Evolutionary conservation across 2,329 filamentous ascomycete species (phyloP), one percentile per base, ranked within the genome.

Genomic region (Fusarium tuaranense): DNA sequence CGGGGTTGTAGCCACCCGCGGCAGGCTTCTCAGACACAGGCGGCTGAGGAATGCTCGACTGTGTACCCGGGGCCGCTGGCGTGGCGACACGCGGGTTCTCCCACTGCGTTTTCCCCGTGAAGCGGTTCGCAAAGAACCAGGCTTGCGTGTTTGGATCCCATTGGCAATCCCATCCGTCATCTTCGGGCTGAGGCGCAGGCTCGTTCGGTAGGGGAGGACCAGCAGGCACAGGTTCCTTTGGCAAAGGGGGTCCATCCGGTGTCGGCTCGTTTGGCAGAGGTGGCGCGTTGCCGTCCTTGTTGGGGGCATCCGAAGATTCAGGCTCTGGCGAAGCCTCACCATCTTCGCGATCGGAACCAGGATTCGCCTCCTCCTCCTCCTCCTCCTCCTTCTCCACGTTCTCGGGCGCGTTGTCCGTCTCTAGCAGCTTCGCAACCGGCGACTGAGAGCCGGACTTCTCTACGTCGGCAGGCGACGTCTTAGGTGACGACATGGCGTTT

Each of bases 1-100:
- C 94, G 1, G 97, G 97, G 81, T 98, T 98, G 85, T 99, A 99
- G 71, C 96, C 95, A 68, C 92, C 92, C 7, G 88, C 89, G 25
- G 89, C 84, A 55, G 76, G 85, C 63, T 67, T 81, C 70, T 84
- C 82, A 68, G 82, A 81, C 64, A 80, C 74, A 7, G 82, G 83
- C 7, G 78, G 79, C 38, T 76, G 83, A 76, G 76, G 82, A 18
- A 67, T 51, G 12, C 67, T 63, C 48, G 72, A 32, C 4, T 71
- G 63, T 51, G 70, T 82, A 70, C 71, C 81, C 3, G 79, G 71
- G 3, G 78, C 72, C 75, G 79, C 65, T 8, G 81, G 74, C 62
- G 83, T 76, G 7, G 92, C 88, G 6, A 96, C 86, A 60, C 95
- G 92, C 7, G 95, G 95, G 79, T 98, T 98, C 39, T 96, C 93